These are phyloP conservation scores for Ceratobasidium sp. DNA, from an alignment of 1,284 basidiomycete genomes.

Conservation along the genomic window DNA sequence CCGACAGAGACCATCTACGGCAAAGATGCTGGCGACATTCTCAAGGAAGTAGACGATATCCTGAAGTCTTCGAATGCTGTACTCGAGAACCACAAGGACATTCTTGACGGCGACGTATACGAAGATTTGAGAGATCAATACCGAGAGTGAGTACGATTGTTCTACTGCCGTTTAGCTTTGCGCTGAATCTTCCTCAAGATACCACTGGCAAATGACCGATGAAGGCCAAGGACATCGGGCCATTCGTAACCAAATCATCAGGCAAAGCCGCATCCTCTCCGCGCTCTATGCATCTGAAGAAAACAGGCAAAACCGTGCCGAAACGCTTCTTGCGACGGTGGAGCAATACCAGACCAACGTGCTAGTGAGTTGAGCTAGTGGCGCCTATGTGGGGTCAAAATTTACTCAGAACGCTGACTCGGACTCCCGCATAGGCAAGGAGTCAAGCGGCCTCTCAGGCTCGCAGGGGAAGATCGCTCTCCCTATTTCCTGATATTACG, in stretches of 20 bases:
- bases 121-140: slow-evolving; percentile 18
- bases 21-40: not conserved
- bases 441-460: not conserved
- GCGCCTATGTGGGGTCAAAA: not conserved
- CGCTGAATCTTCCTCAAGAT: slow-evolving; percentile 1
- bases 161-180: not conserved
- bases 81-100: slow-evolving; percentile 32
- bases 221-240: slow-evolving; percentile 25
- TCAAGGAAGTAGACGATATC: slow-evolving; percentile 25
- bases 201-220: slow-evolving; percentile 38
- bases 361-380: slow-evolving; percentile 12
- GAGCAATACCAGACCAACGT: slow-evolving; percentile 14
- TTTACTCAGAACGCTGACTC: no score
- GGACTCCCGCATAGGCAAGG: not conserved
- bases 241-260: slow-evolving; percentile 14
- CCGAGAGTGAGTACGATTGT: not conserved
- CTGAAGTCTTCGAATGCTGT: slow-evolving; percentile 9
- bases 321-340: not conserved
- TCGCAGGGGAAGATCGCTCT: not conserved
- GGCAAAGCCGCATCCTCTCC: slow-evolving; percentile 20
- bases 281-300: slow-evolving; percentile 12
- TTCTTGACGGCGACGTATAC: not conserved
- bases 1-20: slow-evolving; percentile 1
- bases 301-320: slow-evolving; percentile 3
- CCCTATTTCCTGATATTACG: slow-evolving; percentile 7